Conservation (phyloP, 176 grass and related monocot genomes). For the Paspalum vaginatum region DNA sequence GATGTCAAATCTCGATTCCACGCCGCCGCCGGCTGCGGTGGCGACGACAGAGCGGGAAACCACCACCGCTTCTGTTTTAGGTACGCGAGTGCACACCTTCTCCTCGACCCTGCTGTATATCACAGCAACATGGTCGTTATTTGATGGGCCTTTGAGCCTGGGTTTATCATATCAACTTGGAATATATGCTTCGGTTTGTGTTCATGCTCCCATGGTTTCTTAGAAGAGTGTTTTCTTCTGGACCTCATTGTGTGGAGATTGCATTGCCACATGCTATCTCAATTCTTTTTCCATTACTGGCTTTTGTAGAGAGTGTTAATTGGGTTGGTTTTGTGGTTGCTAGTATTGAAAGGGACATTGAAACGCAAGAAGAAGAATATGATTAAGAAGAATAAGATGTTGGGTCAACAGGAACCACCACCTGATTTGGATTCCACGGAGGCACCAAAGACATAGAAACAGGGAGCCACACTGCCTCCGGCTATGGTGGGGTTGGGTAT, state of each 20-base stretch:
- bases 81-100: constrained; percentile 1
- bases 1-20: constrained; percentile 2
- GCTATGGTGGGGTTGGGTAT: too few species aligned
- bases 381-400: constrained; percentile 6
- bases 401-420: not conserved
- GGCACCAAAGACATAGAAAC: too few species aligned
- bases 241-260: not conserved
- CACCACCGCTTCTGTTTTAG: constrained; percentile 3
- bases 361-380: not conserved
- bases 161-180: not conserved
- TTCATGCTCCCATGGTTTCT: not conserved
- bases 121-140: not conserved
- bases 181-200: not conserved
- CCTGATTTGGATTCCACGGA: not conserved
- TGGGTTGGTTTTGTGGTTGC: not conserved
- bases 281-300: not conserved
- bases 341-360: not conserved
- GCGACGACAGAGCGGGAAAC: not conserved
- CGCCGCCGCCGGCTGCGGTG: not conserved
- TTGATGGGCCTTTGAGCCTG: not conserved
- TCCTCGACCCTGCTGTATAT: not conserved
- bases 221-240: not conserved
- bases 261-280: not conserved
- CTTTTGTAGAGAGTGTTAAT: not conserved
- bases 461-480: too few species aligned